phyloP scores from a whole-genome alignment of 371 early-diverging fungal species.

The Umbelopsis sp. region DNA sequence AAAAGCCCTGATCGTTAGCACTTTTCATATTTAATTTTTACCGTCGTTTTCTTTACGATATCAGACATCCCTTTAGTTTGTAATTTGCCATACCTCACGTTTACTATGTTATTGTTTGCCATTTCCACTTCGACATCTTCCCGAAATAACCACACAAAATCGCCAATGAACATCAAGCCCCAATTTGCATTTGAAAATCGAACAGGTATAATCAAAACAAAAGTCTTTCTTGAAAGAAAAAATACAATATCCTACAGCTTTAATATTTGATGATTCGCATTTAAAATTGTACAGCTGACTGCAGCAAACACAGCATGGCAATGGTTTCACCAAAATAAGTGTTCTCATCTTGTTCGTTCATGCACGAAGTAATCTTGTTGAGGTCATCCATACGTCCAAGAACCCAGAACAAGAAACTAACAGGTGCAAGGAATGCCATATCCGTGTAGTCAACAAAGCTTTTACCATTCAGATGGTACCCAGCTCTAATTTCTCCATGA shows the following conservation, averaged over 20 bases:
- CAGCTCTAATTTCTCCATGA: slow-evolving; percentile 55
- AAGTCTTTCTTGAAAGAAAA: no score
- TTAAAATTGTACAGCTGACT: slow-evolving; percentile 50
- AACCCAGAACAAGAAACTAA: slow-evolving; percentile 59
- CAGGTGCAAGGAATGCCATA: slow-evolving; percentile 68
- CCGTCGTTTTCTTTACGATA: not conserved
- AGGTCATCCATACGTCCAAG: slow-evolving; percentile 53
- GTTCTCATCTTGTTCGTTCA: slow-evolving; percentile 57
- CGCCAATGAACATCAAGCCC: no score
- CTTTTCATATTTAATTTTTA: not conserved
- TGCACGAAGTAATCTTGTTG: slow-evolving; percentile 41
- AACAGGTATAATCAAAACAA: no score
- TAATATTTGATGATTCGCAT: not conserved
- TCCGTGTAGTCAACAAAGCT: slow-evolving; percentile 58
- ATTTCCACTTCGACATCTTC: no score
- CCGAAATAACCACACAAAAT: no score
- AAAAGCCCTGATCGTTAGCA: slow-evolving; percentile 1
- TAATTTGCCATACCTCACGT: not conserved
- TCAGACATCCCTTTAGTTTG: not conserved
- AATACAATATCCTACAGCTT: not conserved
- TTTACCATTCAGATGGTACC: slow-evolving; percentile 59
- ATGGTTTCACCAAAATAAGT: slow-evolving; percentile 70
- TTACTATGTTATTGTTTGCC: no score
- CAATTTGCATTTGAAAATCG: no score
- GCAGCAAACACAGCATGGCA: slow-evolving; percentile 58